Evolutionary conservation across 1,139 yeast species (phyloP).

Genomic region (Yamadazyma conglobata): DNA sequence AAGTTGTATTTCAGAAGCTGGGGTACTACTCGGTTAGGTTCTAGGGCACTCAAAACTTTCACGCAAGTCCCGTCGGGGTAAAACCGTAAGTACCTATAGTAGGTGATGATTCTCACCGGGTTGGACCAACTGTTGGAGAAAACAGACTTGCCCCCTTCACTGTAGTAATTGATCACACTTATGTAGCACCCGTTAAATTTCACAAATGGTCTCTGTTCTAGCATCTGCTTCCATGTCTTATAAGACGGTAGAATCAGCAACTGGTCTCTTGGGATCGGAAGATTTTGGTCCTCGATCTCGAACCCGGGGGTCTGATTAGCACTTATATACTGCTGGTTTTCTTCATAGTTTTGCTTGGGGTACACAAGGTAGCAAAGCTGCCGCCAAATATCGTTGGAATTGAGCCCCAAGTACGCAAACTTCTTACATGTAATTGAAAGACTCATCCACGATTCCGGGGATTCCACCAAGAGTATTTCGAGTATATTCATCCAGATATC

Average conservation of each 20-base stretch:
- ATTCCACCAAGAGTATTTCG: conserved; percentile 44
- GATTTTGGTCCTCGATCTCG: conserved; percentile 14
- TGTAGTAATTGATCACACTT: conserved; percentile 76
- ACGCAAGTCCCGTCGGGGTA: conserved; percentile 75
- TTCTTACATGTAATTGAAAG: conserved; percentile 61
- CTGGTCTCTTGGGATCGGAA: conserved; percentile 44
- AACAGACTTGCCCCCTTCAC: conserved; percentile 72
- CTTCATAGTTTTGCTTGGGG: conserved; percentile 53
- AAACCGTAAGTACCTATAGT: conserved; percentile 80
- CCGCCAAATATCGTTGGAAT: conserved; percentile 54
- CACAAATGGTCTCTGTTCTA: conserved; percentile 54
- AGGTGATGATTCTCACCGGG: conserved; percentile 81
- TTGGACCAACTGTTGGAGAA: conserved; percentile 66
- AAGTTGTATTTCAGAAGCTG: conserved; percentile 36
- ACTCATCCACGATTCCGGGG: conserved; percentile 67
- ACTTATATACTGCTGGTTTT: conserved; percentile 23
- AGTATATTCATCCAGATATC: conserved; percentile 62
- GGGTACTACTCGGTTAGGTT: conserved; percentile 63
- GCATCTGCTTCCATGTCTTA: conserved; percentile 55
- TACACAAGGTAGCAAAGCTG: conserved; percentile 53
- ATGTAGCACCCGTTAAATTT: conserved; percentile 83
- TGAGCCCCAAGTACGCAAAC: conserved; percentile 61
- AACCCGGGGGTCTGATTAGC: conserved; percentile 17
- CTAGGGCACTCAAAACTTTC: conserved; percentile 61
- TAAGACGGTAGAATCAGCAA: conserved; percentile 43